phyloP scores from a whole-genome alignment of 202 grass and related monocot species.

The Alloteropsis angusta region DNA sequence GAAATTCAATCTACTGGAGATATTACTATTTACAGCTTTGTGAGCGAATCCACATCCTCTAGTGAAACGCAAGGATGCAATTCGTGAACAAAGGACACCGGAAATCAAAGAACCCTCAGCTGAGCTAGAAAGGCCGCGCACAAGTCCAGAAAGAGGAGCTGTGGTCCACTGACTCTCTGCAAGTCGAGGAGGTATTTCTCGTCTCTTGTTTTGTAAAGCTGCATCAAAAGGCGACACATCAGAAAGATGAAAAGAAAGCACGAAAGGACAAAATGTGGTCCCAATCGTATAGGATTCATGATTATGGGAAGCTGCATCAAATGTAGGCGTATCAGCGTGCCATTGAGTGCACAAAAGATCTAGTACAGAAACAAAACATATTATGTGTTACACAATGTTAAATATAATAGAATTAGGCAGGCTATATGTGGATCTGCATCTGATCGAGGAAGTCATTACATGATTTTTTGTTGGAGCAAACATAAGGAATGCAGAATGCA shows the following conservation, averaged over 20 bases:
- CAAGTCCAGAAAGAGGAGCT: constrained; percentile 71
- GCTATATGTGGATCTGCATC: neutral
- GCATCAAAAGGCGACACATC: constrained; percentile 5
- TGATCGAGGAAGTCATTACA: neutral
- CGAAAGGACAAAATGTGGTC: constrained; percentile 1
- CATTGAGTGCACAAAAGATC: neutral
- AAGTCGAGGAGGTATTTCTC: constrained; percentile 79
- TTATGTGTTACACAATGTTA: neutral
- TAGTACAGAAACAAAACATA: neutral
- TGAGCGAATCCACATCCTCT: constrained; percentile 6
- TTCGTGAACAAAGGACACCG: neutral
- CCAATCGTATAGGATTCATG: neutral
- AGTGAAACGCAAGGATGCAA: neutral
- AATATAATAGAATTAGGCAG: neutral
- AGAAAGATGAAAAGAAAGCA: constrained; percentile 4
- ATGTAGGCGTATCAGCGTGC: neutral
- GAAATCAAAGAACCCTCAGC: constrained; percentile 61
- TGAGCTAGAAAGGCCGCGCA: constrained; percentile 67
- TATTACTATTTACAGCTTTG: constrained; percentile 39
- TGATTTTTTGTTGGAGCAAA: neutral
- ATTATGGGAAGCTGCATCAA: neutral
- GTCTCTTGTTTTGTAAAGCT: constrained; percentile 87
- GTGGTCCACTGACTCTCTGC: constrained; percentile 61
- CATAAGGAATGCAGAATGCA: neutral
- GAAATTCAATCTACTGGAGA: constrained; percentile 24